phyloP scores from a whole-genome alignment of 139 green algal genomes.

The Micractinium sp. region DNA sequence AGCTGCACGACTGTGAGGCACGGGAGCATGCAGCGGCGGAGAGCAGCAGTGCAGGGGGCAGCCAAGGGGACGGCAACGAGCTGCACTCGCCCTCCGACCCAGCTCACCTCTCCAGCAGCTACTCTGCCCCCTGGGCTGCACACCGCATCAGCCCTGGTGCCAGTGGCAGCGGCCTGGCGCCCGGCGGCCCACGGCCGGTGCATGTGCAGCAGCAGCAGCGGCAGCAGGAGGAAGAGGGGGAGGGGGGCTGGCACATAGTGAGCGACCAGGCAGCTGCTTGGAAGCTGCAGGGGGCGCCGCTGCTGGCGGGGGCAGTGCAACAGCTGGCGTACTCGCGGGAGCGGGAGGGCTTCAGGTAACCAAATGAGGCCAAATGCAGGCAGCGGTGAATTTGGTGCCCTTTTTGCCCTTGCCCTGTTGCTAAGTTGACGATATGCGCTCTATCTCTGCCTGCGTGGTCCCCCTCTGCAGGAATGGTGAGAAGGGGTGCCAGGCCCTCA shows the following conservation, averaged over 20 bases:
- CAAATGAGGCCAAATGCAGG: slow-evolving; percentile 20
- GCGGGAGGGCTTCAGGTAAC: slow-evolving; percentile 44
- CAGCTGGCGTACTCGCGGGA: slow-evolving; percentile 2
- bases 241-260: slow-evolving; percentile 43
- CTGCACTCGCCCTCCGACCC: neutral
- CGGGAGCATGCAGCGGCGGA: no score
- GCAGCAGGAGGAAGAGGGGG: neutral
- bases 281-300: slow-evolving; percentile 25
- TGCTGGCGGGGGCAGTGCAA: neutral
- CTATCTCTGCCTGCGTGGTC: neutral
- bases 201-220: neutral
- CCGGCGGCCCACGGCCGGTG: neutral
- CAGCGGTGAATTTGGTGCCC: no score
- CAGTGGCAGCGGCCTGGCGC: neutral
- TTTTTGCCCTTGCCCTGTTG: neutral
- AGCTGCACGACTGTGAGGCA: neutral
- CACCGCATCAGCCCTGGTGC: neutral
- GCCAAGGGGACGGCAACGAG: neutral
- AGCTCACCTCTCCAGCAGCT: slow-evolving; percentile 15
- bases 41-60: neutral
- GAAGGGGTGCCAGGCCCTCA: no score
- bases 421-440: no score
- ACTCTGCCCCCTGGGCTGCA: slow-evolving; percentile 7
- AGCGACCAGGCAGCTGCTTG: slow-evolving; percentile 1
- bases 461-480: no score